Evolutionary conservation across 2,329 filamentous ascomycete genomes (phyloP).

Genomic region (Arthrinium phaeospermum): DNA sequence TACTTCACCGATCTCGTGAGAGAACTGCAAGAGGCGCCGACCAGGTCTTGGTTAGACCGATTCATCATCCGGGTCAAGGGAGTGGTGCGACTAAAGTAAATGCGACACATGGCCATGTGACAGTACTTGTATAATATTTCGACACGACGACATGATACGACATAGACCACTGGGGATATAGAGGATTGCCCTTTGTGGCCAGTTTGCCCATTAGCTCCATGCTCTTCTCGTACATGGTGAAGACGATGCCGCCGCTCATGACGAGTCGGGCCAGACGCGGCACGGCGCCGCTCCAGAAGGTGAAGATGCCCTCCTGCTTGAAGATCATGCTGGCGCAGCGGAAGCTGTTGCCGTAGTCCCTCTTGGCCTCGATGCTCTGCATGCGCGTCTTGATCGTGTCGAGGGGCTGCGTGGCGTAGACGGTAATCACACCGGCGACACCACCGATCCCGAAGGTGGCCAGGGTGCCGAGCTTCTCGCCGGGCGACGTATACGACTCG

Average conservation of each 20-base stretch:
- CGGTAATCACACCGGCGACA: constrained; percentile 87
- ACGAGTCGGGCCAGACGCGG: constrained; percentile 85
- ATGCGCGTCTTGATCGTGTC: constrained; percentile 98
- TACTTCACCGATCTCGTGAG: constrained; percentile 66
- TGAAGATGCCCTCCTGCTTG: constrained; percentile 85
- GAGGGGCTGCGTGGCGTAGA: constrained; percentile 76
- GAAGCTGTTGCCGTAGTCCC: constrained; percentile 85
- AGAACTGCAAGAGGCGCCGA: constrained; percentile 69
- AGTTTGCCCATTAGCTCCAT: constrained; percentile 83
- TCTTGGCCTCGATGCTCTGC: constrained; percentile 90
- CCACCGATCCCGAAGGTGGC: constrained; percentile 93
- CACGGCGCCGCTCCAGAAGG: constrained; percentile 92
- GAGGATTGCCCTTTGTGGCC: constrained; percentile 25
- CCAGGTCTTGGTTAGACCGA: constrained; percentile 58
- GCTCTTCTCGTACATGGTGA: constrained; percentile 97
- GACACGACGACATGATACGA: background rate
- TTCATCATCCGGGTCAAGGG: constrained; percentile 62
- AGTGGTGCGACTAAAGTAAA: constrained; percentile 61
- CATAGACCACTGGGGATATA: constrained; percentile 20
- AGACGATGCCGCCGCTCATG: constrained; percentile 94
- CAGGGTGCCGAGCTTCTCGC: constrained; percentile 88
- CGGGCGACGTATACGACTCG: constrained; percentile 88
- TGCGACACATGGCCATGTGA: background rate
- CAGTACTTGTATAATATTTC: constrained; percentile 4
- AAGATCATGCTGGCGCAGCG: constrained; percentile 84